phyloP scores from a whole-genome alignment of 257 asterid species.

The Forsythia viridissima region DNA sequence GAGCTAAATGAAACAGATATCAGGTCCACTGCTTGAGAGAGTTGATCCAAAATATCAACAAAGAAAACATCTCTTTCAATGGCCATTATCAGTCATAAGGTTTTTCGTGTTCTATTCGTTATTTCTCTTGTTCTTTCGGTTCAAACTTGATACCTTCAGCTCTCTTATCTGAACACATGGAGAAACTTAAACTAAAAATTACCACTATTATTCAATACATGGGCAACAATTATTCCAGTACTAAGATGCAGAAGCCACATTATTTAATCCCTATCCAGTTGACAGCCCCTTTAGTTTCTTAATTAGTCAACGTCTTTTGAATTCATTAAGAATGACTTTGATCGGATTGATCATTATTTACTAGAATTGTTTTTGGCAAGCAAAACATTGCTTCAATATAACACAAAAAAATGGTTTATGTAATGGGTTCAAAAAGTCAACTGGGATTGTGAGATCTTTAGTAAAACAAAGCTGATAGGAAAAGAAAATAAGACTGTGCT shows the following conservation, averaged over 20 bases:
- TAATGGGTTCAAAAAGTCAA: background rate
- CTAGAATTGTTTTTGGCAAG: background rate
- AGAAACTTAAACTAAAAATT: background rate
- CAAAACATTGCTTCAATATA: too few relatives aligned
- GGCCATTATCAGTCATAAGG: background rate
- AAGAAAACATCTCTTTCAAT: too few relatives aligned
- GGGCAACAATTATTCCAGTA: background rate
- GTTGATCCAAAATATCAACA: background rate
- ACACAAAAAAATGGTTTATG: background rate
- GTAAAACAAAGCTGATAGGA: background rate
- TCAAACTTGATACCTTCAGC: background rate
- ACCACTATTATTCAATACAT: background rate
- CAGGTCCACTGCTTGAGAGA: background rate
- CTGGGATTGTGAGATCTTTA: background rate
- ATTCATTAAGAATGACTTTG: background rate
- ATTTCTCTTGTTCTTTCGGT: background rate
- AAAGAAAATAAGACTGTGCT: background rate
- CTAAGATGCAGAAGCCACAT: background rate
- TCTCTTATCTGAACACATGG: background rate
- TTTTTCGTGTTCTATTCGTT: background rate
- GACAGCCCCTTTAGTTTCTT: background rate
- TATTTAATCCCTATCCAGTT: background rate
- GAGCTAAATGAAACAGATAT: background rate
- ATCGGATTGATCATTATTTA: too few relatives aligned
- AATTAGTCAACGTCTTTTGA: background rate